Base-by-base conservation (phyloP, 208 protist species). In the Trypanosoma mega region DNA sequence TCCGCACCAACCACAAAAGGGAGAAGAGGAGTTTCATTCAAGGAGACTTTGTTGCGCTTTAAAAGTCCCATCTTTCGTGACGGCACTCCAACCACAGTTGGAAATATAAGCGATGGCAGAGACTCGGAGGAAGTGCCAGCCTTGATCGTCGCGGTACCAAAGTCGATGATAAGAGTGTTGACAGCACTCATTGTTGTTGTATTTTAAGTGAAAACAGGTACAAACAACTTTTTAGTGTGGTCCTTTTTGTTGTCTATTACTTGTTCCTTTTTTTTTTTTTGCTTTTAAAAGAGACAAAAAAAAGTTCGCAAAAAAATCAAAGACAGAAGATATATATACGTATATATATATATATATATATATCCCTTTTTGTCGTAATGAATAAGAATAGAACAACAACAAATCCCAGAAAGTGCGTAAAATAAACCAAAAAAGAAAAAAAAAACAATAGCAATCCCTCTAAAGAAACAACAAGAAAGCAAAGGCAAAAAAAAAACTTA, bases 21-120 rank as follows among this genome's bases (percentile, higher is more conserved):
- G 7, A 45, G 43, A 18, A 53, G 37, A 31, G 29, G 43, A 46
- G 8, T 44, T 14, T 26, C 63, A 3, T 63, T 45, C 20, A n/a
- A n/a, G 7, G 12, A 11, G n/a, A 47, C 11, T 31, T 33, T 47
- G 41, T 46, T 57, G 21, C 55, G 51, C 29, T 44, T 49, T 29
- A 69, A 41, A 21, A 69, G n/a, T 14, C 39, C 63, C 9, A 16
- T 49, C 33, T 52, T 61, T 27, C 27, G 36, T 39, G 39, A 36
- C 9, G 47, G 47, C 0, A 52, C 46, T 12, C 39, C 63, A 23
- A 69, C 51, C 30, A 69, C 63, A 18, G 52, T 44, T 14, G 63
- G 63, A 4, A 69, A 56, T 12, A 69, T 31, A 26, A 69, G 52
- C 16, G 63, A 58, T 1, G 63, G 63, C 39, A 62, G 44, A 0